These are phyloP conservation scores for Adansonia digitata DNA, from an alignment of 345 rosid genomes.

Conservation along the genomic window DNA sequence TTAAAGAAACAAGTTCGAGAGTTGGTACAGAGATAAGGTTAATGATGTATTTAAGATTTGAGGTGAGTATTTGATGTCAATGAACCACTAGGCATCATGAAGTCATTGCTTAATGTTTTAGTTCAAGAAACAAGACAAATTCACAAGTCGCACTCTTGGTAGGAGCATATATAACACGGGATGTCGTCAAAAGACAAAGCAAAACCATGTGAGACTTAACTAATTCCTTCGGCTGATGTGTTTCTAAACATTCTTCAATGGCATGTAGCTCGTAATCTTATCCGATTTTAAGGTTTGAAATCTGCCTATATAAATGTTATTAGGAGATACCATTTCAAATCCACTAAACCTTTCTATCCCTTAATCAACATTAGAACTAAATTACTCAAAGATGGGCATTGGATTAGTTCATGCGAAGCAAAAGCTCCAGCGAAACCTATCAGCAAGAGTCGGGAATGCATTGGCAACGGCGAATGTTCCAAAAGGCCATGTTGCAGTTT, in stretches of 20 bases:
- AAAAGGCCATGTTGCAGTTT: constrained; percentile 52
- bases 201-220: constrained; percentile 18
- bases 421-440: constrained; percentile 61
- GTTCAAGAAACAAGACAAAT: neutral
- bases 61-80: neutral
- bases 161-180: neutral
- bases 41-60: neutral
- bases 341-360: neutral
- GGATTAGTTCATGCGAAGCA: constrained; percentile 65
- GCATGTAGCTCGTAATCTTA: neutral
- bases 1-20: neutral
- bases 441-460: constrained; percentile 36
- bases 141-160: constrained; percentile 5
- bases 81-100: neutral
- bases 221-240: constrained; percentile 10
- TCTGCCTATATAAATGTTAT: neutral
- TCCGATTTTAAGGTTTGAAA: neutral
- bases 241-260: constrained; percentile 1
- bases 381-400: constrained; percentile 41
- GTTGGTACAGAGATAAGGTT: constrained; percentile 10
- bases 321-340: neutral
- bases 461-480: constrained; percentile 36
- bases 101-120: neutral
- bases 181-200: constrained; percentile 13
- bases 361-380: neutral